Evolutionary conservation across 2,329 filamentous ascomycete genomes (phyloP).

Genomic region (Beauveria rudraprayagi): DNA sequence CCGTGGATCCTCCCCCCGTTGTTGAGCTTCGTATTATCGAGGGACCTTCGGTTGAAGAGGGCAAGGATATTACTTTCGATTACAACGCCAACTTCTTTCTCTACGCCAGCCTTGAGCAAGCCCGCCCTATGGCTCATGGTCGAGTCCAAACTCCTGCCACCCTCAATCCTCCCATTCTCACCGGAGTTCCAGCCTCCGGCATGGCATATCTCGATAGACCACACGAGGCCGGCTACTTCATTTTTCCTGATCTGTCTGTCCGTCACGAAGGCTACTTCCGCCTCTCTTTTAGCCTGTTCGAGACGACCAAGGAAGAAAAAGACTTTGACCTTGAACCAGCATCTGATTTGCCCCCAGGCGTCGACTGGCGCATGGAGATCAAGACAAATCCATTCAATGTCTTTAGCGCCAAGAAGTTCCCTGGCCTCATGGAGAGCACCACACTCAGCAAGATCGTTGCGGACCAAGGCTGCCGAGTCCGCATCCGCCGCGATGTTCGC

Average conservation of each 20-base stretch:
- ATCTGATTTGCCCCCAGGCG: constrained; percentile 41
- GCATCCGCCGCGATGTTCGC: constrained; percentile 86
- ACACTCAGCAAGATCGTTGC: constrained; percentile 81
- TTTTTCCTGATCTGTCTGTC: constrained; percentile 94
- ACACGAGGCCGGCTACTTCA: constrained; percentile 75
- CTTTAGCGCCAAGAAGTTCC: constrained; percentile 97
- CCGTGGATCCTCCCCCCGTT: constrained; percentile 89
- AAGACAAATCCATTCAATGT: constrained; percentile 83
- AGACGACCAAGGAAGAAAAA: constrained; percentile 79
- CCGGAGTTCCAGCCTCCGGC: constrained; percentile 87
- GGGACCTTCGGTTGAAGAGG: constrained; percentile 51
- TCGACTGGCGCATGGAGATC: constrained; percentile 83
- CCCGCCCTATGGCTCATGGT: constrained; percentile 73
- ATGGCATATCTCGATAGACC: constrained; percentile 95
- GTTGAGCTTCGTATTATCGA: constrained; percentile 85
- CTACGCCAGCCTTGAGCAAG: constrained; percentile 82
- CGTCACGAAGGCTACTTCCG: constrained; percentile 90
- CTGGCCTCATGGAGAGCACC: constrained; percentile 84
- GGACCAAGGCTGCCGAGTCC: constrained; percentile 92
- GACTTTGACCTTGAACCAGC: constrained; percentile 58
- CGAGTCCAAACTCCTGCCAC: constrained; percentile 62
- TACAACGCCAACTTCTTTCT: constrained; percentile 98
- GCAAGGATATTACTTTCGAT: constrained; percentile 71
- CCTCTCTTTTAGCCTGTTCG: constrained; percentile 87
- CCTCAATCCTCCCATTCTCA: constrained; percentile 73